Evolutionary conservation across 2,329 filamentous ascomycete species (phyloP).

Genomic region (Epichloe sylvatica): DNA sequence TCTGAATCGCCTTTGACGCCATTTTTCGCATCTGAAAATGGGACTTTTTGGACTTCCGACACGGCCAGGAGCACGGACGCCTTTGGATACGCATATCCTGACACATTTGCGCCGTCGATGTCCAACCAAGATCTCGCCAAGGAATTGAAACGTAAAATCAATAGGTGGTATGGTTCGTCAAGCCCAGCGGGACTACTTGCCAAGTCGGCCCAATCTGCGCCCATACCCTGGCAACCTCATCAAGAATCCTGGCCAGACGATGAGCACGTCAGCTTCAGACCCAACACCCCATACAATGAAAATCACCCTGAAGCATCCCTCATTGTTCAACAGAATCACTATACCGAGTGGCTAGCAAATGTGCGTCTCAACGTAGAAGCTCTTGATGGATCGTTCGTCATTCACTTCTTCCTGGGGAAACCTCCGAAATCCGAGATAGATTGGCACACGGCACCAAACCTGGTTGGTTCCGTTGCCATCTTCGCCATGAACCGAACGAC

Average conservation of each 20-base stretch:
- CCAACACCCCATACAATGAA: conserved; percentile 16
- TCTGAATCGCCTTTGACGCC: conserved; percentile 48
- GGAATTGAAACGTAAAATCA: conserved; percentile 34
- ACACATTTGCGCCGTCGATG: conserved; percentile 27
- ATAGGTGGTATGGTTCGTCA: conserved; percentile 28
- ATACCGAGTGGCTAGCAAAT: conserved; percentile 56
- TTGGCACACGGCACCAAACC: conserved; percentile 40
- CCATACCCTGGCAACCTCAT: neutral
- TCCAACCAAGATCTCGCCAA: conserved; percentile 15
- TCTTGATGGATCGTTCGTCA: conserved; percentile 42
- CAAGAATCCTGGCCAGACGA: neutral
- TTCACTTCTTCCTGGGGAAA: conserved; percentile 55
- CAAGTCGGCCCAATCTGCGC: neutral
- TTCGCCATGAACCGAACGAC: conserved; percentile 30
- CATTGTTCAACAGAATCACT: conserved; percentile 26
- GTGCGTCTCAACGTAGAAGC: conserved; percentile 47
- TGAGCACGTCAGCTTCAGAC: conserved; percentile 2
- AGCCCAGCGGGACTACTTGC: conserved; percentile 15
- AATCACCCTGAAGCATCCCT: conserved; percentile 11
- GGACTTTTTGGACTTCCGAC: conserved; percentile 58
- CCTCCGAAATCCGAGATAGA: conserved; percentile 26
- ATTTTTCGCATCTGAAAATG: conserved; percentile 44
- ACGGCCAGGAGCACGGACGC: conserved; percentile 41
- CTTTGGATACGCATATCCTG: conserved; percentile 65
- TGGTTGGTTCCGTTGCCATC: conserved; percentile 48